These are phyloP conservation scores for Evansstolkia leycettana DNA, from an alignment of 495 filamentous ascomycete species.

Conservation along the genomic window DNA sequence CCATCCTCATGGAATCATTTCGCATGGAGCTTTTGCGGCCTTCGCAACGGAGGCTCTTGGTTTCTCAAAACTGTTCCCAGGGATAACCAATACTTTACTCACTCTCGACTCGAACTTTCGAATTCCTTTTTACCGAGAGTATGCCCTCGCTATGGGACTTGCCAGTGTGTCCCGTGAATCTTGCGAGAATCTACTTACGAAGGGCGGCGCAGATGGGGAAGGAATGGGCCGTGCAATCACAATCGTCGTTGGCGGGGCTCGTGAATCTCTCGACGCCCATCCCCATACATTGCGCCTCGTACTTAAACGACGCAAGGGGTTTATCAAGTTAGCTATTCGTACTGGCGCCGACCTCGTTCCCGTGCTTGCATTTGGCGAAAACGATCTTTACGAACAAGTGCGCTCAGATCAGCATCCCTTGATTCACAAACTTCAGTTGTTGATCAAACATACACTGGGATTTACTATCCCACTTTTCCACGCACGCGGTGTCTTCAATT, in stretches of 20 bases:
- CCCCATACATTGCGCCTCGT: slow-evolving; percentile 65
- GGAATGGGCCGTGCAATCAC: slow-evolving; percentile 96
- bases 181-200: slow-evolving; percentile 73
- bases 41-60: slow-evolving; percentile 87
- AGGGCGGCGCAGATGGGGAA: slow-evolving; percentile 63
- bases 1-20: slow-evolving; percentile 95
- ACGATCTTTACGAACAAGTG: slow-evolving; percentile 88
- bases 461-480: slow-evolving; percentile 89
- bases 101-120: slow-evolving; percentile 89
- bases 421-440: slow-evolving; percentile 66
- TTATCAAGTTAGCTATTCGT: slow-evolving; percentile 83
- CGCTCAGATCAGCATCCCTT: slow-evolving; percentile 54
- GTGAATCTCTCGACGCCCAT: slow-evolving; percentile 78
- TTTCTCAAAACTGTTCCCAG: slow-evolving; percentile 81
- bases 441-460: slow-evolving; percentile 71
- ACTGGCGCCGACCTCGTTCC: slow-evolving; percentile 87
- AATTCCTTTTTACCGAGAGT: slow-evolving; percentile 88
- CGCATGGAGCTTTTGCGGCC: slow-evolving; percentile 84
- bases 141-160: slow-evolving; percentile 73
- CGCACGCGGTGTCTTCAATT: slow-evolving; percentile 89
- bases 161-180: slow-evolving; percentile 82
- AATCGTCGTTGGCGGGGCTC: slow-evolving; percentile 86
- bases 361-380: slow-evolving; percentile 86
- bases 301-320: slow-evolving; percentile 74
- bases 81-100: slow-evolving; percentile 85